These are phyloP conservation scores for Aspergillus ellipticus DNA, from an alignment of 495 filamentous ascomycete species.

Conservation along the genomic window DNA sequence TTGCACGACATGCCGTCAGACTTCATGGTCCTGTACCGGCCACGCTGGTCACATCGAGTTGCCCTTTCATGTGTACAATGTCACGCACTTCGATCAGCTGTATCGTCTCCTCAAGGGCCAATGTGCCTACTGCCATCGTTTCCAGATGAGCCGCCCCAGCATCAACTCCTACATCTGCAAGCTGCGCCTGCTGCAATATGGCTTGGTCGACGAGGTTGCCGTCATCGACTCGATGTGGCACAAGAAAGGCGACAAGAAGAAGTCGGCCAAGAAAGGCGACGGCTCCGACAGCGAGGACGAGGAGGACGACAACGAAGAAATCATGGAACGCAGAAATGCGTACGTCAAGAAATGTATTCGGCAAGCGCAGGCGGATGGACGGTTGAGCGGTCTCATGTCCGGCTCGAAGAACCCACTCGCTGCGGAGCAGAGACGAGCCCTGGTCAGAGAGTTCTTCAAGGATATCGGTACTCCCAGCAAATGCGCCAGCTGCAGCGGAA, in stretches of 20 bases:
- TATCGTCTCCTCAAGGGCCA: constrained; percentile 77
- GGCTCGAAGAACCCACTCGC: constrained; percentile 77
- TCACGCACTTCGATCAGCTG: constrained; percentile 87
- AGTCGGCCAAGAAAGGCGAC: constrained; percentile 34
- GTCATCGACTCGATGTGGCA: constrained; percentile 58
- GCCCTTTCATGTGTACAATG: constrained; percentile 87
- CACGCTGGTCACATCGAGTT: constrained; percentile 95
- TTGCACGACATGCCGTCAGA: constrained; percentile 84
- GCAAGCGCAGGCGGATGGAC: constrained; percentile 42
- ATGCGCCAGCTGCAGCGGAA: constrained; percentile 71
- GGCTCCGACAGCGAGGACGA: constrained; percentile 51
- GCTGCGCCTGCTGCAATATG: constrained; percentile 78
- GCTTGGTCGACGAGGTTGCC: constrained; percentile 69
- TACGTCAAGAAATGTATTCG: constrained; percentile 68
- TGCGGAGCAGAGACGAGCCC: constrained; percentile 63
- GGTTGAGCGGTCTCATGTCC: constrained; percentile 49
- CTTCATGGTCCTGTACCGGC: constrained; percentile 76
- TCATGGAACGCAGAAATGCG: constrained; percentile 62
- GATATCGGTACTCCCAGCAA: constrained; percentile 59
- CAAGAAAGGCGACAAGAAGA: constrained; percentile 25
- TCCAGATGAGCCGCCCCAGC: constrained; percentile 69
- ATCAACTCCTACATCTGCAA: constrained; percentile 80
- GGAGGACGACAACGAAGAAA: constrained; percentile 52
- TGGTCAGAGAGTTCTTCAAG: constrained; percentile 78
- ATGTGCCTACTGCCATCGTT: constrained; percentile 83